phyloP scores from a whole-genome alignment of 2,329 filamentous ascomycete genomes.

The Fusarium redolens region DNA sequence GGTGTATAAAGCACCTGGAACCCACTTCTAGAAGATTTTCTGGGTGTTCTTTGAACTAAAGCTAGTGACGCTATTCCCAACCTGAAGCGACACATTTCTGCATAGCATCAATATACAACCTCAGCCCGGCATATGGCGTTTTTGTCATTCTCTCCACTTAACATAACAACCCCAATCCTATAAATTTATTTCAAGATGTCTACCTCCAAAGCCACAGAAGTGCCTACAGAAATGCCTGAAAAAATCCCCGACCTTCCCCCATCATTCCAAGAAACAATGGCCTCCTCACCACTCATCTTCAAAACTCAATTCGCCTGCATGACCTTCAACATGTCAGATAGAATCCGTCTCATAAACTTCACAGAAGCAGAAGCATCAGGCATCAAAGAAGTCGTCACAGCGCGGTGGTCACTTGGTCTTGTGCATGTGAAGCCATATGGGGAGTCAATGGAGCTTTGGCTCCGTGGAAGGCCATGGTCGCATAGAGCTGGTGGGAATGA shows the following conservation, averaged over 20 bases:
- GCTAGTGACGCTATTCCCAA: not conserved
- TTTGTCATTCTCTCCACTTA: no score
- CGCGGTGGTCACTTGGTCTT: not conserved
- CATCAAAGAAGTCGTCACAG: not conserved
- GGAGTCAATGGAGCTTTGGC: conserved; percentile 9
- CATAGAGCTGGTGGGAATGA: conserved; percentile 5
- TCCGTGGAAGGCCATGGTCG: conserved; percentile 9
- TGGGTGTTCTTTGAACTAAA: not conserved
- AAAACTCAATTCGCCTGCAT: conserved; percentile 20
- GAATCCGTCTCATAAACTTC: conserved; percentile 25
- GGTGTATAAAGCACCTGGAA: not conserved
- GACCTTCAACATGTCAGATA: conserved; percentile 3
- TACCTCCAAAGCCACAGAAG: not conserved
- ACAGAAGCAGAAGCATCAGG: not conserved
- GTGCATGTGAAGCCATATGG: not conserved
- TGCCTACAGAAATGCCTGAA: not conserved
- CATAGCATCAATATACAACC: no score
- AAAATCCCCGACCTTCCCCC: not conserved
- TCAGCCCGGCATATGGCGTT: accelerated
- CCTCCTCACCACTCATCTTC: not conserved
- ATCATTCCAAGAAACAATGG: conserved; percentile 25
- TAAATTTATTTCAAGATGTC: not conserved
- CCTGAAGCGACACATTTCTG: not conserved
- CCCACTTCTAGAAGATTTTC: not conserved
- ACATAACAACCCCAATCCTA: no score